phyloP scores from a whole-genome alignment of 2,329 filamentous ascomycete genomes.

The Beauveria scarabaeidicola region DNA sequence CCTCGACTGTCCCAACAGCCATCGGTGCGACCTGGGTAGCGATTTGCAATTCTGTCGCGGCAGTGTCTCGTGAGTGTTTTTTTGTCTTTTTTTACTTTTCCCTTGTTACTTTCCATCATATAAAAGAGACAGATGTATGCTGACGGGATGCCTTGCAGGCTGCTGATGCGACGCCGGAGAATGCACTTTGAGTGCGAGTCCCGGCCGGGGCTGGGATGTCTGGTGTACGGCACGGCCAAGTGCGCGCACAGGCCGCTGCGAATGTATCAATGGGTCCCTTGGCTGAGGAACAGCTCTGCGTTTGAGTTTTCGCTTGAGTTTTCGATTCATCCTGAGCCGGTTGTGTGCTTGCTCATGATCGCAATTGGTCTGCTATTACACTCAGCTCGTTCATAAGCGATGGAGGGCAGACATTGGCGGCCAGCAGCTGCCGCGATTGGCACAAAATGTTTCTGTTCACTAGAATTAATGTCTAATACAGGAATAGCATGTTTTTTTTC shows the following conservation, averaged over 20 bases:
- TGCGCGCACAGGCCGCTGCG: conserved; percentile 35
- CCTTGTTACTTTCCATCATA: no score
- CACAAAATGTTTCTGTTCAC: no score
- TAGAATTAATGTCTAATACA: no score
- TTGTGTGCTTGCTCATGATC: no score
- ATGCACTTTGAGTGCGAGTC: conserved; percentile 55
- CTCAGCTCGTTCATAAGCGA: no score
- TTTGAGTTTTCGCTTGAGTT: conserved; percentile 32
- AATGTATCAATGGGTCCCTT: conserved; percentile 37
- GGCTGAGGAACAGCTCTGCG: conserved; percentile 36
- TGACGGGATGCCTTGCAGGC: conserved; percentile 22
- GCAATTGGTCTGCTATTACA: no score
- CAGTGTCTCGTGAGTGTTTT: conserved; percentile 43
- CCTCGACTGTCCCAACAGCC: conserved; percentile 55
- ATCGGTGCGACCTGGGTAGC: conserved; percentile 48
- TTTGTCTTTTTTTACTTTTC: not conserved
- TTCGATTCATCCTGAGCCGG: no score
- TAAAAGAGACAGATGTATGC: not conserved
- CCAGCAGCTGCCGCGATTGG: no score
- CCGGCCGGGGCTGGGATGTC: conserved; percentile 45
- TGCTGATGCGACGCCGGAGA: conserved; percentile 50
- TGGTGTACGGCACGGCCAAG: conserved; percentile 41
- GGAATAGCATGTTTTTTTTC: no score
- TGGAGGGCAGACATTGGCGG: no score
- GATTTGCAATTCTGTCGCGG: conserved; percentile 53